Percentiles rank a stretch among this genome's conserved stretches.
These are phyloP conservation scores for Candida manassasensis DNA, from an alignment of 805 yeast species.

Conservation along the genomic window DNA sequence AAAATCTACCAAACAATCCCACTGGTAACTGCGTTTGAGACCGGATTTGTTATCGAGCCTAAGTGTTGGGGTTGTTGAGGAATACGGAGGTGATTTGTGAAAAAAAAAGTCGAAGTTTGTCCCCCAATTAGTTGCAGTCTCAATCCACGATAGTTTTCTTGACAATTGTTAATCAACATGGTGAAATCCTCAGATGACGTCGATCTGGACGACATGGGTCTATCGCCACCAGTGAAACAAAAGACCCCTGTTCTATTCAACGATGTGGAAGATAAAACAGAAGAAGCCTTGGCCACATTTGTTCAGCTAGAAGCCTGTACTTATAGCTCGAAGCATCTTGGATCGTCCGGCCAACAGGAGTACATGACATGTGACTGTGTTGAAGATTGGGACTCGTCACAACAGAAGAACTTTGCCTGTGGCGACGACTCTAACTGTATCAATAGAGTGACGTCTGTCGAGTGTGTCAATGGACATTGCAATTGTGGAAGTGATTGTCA, in stretches of 20 bases:
- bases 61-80: too few relatives aligned
- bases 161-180: too few relatives aligned
- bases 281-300: constrained; percentile 64
- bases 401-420: constrained; percentile 60
- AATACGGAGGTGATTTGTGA: too few relatives aligned
- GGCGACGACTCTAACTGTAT: constrained; percentile 85
- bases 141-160: too few relatives aligned
- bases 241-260: constrained; percentile 21
- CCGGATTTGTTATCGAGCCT: too few relatives aligned
- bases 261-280: constrained; percentile 53
- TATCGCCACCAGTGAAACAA: constrained; percentile 1
- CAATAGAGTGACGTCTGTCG: constrained; percentile 86
- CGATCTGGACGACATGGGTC: not conserved
- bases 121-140: too few relatives aligned
- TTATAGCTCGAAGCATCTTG: constrained; percentile 58
- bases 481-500: constrained; percentile 74
- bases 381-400: constrained; percentile 41
- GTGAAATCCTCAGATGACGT: constrained; percentile 1
- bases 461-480: constrained; percentile 70
- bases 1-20: too few relatives aligned
- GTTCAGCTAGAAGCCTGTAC: constrained; percentile 51
- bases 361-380: constrained; percentile 88
- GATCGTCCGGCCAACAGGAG: constrained; percentile 72
- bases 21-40: too few relatives aligned
- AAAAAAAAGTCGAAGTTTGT: too few relatives aligned